Evolutionary conservation across 2,329 filamentous ascomycete genomes (phyloP).

Genomic region (Chrysosphaeria jannelii): DNA sequence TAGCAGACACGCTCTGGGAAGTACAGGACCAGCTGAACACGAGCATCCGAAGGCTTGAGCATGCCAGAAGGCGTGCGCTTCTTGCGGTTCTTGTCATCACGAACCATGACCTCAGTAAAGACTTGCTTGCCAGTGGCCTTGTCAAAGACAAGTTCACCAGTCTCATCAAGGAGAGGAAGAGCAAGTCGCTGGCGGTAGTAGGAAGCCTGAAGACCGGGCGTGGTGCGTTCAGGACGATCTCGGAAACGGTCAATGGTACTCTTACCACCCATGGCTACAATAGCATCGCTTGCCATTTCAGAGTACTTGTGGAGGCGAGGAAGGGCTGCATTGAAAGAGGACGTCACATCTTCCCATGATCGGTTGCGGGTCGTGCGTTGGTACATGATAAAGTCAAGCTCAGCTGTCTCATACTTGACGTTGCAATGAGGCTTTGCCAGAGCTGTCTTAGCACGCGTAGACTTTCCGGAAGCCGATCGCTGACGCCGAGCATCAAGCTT

Average conservation of each 20-base stretch:
- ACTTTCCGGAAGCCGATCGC: background rate
- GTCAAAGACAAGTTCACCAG: conserved; percentile 5
- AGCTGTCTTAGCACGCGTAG: no score
- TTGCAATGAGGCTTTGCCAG: conserved; percentile 5
- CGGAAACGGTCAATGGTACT: conserved; percentile 3
- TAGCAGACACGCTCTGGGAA: conserved; percentile 6
- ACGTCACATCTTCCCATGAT: conserved; percentile 5
- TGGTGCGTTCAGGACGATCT: conserved; percentile 5
- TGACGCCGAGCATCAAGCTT: conserved; percentile 1
- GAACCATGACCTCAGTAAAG: conserved; percentile 6
- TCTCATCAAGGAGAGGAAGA: conserved; percentile 5
- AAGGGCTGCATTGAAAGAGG: conserved; percentile 5
- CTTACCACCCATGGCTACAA: conserved; percentile 1
- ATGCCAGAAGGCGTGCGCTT: conserved; percentile 1
- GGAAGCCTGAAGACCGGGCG: conserved; percentile 5
- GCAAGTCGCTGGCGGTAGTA: conserved; percentile 6
- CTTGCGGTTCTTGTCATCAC: conserved; percentile 6
- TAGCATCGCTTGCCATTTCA: conserved; percentile 4
- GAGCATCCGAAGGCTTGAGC: conserved; percentile 3
- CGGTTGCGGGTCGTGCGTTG: conserved; percentile 6
- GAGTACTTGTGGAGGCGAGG: conserved; percentile 5
- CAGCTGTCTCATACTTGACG: conserved; percentile 6
- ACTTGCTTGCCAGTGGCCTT: conserved; percentile 4
- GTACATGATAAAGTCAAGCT: conserved; percentile 7
- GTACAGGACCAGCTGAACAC: conserved; percentile 5